phyloP scores from a whole-genome alignment of 2,329 filamentous ascomycete species.

The Phaeosphaeria sp. region DNA sequence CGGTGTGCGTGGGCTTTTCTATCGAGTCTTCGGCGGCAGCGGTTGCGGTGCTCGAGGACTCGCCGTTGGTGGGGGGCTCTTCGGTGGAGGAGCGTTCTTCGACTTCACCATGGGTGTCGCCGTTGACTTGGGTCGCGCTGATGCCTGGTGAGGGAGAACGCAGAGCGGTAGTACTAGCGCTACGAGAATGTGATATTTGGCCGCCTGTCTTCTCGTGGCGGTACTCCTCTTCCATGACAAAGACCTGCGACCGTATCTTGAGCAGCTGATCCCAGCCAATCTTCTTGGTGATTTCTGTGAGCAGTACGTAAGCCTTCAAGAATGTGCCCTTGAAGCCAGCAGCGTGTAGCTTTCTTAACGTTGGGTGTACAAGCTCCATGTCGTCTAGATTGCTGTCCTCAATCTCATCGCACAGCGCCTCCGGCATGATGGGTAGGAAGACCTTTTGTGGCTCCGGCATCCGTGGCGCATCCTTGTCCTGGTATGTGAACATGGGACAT shows the following conservation, averaged over 20 bases:
- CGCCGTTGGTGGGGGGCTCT: conserved; percentile 40
- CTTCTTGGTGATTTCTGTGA: conserved; percentile 94
- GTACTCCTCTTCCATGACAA: conserved; percentile 99
- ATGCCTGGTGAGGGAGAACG: conserved; percentile 66
- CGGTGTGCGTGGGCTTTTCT: conserved; percentile 81
- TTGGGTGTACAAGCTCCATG: conserved; percentile 85
- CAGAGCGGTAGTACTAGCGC: conserved; percentile 80
- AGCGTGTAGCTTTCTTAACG: conserved; percentile 82
- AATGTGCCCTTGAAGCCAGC: conserved; percentile 95
- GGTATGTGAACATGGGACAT: conserved; percentile 99
- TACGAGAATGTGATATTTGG: conserved; percentile 61
- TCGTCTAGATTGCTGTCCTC: conserved; percentile 85
- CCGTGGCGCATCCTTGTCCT: conserved; percentile 93
- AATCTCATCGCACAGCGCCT: conserved; percentile 93
- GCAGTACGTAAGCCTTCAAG: conserved; percentile 88
- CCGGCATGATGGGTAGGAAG: conserved; percentile 82
- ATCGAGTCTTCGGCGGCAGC: conserved; percentile 55
- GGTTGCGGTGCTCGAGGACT: conserved; percentile 33
- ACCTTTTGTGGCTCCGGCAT: conserved; percentile 94
- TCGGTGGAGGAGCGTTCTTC: conserved; percentile 23
- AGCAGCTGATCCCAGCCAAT: conserved; percentile 98
- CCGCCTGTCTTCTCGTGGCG: conserved; percentile 77
- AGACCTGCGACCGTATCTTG: conserved; percentile 94
- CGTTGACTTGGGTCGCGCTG: conserved; percentile 45
- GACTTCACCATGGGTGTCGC: conserved; percentile 50